Percentiles rank a stretch among this genome's conserved stretches.
Evolutionary conservation across 768 basidiomycete species (phyloP).

Genomic region (Lepiota subincarnata): DNA sequence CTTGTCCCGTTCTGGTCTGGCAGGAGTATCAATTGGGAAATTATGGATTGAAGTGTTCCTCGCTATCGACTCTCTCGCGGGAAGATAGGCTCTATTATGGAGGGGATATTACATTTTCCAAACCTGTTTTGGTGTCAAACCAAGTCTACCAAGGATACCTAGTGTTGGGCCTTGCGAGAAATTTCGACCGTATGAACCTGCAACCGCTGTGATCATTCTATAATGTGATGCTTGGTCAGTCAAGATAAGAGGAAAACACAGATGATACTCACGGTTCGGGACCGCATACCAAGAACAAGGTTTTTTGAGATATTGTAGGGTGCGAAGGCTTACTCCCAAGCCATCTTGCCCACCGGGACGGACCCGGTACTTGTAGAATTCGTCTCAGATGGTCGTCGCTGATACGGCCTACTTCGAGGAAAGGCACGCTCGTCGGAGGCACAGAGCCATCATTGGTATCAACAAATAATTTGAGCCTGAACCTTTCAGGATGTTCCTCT

Average conservation of each 20-base stretch:
- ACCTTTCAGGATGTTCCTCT: slow-evolving; percentile 45
- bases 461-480: slow-evolving; percentile 60
- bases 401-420: slow-evolving; percentile 50
- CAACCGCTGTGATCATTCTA: slow-evolving; percentile 74
- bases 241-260: slow-evolving; percentile 1
- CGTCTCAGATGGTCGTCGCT: slow-evolving; percentile 43
- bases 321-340: slow-evolving; percentile 20
- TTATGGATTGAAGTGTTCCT: slow-evolving; percentile 22
- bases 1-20: slow-evolving; percentile 90
- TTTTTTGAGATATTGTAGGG: slow-evolving; percentile 29
- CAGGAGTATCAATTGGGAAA: slow-evolving; percentile 72
- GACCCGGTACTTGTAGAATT: slow-evolving; percentile 29
- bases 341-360: slow-evolving; percentile 30
- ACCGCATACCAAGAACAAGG: slow-evolving; percentile 75
- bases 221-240: slow-evolving; percentile 4
- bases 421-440: slow-evolving; percentile 16
- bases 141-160: slow-evolving; percentile 62
- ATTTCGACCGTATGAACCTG: slow-evolving; percentile 74
- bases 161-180: slow-evolving; percentile 70
- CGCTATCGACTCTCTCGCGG: neutral
- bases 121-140: slow-evolving; percentile 59
- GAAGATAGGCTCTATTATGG: neutral
- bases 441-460: slow-evolving; percentile 38
- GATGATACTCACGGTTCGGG: slow-evolving; percentile 64
- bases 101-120: slow-evolving; percentile 51